Evolutionary conservation across 2,329 filamentous ascomycete species (phyloP).

Genomic region (Knoxdaviesia capensis): DNA sequence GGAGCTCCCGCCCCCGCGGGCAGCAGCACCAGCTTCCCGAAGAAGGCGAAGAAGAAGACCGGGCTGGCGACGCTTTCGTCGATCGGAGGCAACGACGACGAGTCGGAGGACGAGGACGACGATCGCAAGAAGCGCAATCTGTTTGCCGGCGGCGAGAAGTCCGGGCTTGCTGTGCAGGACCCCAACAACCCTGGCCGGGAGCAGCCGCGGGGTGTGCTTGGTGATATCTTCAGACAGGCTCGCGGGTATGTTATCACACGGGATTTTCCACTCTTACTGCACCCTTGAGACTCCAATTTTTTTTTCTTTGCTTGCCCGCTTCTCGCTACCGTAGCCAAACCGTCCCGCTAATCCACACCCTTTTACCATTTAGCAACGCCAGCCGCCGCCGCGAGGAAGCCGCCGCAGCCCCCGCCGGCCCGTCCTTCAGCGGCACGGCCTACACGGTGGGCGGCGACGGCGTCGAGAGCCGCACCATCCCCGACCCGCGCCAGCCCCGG

Average conservation of each 20-base stretch:
- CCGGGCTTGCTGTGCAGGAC: constrained; percentile 47
- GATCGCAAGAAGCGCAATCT: constrained; percentile 43
- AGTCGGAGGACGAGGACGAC: constrained; percentile 32
- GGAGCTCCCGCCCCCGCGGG: background rate
- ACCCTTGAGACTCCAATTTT: too few relatives aligned
- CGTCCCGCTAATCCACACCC: too few relatives aligned
- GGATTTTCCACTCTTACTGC: too few relatives aligned
- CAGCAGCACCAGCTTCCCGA: constrained; percentile 9
- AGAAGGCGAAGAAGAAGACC: constrained; percentile 28
- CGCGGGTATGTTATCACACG: constrained; percentile 25
- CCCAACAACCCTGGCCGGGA: constrained; percentile 23
- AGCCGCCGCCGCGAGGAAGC: background rate
- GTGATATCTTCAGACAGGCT: constrained; percentile 44
- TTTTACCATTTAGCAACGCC: too few relatives aligned
- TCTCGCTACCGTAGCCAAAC: too few relatives aligned
- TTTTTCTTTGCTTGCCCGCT: too few relatives aligned
- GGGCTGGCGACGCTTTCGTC: constrained; percentile 42
- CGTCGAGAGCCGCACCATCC: constrained; percentile 45
- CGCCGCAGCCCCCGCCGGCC: constrained; percentile 24
- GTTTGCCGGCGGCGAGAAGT: constrained; percentile 76
- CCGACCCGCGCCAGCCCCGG: constrained; percentile 28
- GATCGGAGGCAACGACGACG: constrained; percentile 33
- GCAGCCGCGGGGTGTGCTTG: constrained; percentile 33
- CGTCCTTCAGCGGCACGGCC: constrained; percentile 48
- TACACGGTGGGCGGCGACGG: constrained; percentile 65